Conservation (phyloP, 176 grass and related monocot species). For the Carex pumila region DNA sequence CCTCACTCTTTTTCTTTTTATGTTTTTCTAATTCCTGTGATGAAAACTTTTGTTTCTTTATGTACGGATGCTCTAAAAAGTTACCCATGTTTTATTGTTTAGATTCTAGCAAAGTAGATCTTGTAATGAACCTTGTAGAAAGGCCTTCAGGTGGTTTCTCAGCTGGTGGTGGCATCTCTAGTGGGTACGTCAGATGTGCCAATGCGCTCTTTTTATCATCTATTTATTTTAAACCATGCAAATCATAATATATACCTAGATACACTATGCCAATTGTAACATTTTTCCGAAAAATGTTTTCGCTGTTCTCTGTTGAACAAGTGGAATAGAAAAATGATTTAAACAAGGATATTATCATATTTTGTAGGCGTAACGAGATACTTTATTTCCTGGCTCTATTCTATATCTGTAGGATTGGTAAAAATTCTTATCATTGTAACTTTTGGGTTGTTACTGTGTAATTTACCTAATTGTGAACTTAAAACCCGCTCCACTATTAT, state of each 20-base stretch:
- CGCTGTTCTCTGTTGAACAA: not conserved
- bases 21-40: constrained; percentile 16
- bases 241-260: not conserved
- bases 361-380: not conserved
- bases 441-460: not conserved
- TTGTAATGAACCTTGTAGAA: constrained; percentile 99
- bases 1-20: not conserved
- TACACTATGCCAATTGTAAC: not conserved
- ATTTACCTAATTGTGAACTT: not conserved
- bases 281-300: not conserved
- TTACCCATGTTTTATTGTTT: constrained; percentile 26
- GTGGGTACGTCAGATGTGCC: constrained; percentile 49
- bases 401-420: not conserved
- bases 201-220: not conserved
- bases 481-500: not conserved
- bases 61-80: not conserved
- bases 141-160: constrained; percentile 96
- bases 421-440: not conserved
- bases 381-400: not conserved
- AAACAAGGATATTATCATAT: not conserved
- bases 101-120: constrained; percentile 95
- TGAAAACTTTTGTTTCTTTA: not conserved
- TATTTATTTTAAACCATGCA: not conserved
- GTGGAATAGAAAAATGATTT: not conserved
- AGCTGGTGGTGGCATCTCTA: constrained; percentile 96